Evolutionary conservation across 768 basidiomycete species (phyloP), one percentile per base, ranked within the genome.

Genomic region (Kwoniella newhampshirensis): DNA sequence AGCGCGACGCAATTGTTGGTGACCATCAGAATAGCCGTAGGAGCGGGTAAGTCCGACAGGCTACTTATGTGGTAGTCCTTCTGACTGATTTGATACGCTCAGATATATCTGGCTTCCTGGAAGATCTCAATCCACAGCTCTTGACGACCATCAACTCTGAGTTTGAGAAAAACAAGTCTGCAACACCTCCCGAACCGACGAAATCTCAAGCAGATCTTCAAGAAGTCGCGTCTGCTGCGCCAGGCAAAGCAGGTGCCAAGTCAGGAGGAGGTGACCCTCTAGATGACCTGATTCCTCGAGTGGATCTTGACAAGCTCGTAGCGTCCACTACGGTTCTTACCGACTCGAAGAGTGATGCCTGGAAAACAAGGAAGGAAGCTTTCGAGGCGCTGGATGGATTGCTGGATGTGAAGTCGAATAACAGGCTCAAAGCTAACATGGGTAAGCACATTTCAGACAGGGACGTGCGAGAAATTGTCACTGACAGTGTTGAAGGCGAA

Each of bases 291-390:
- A 94, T 96, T 75, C 96, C 96, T 25, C 85, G 96, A 26, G 88
- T 97, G 37, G 96, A 99, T 68, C 80, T 98, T 37, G 93, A 98
- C 64, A 81, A 83, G 51, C 77, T 99, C 23, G 79, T 98, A 51
- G 87, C 87, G 62, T 87, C 87, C 21, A 90, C 90, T 0, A 85
- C 86, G 4, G 87, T 93, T 44, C 77, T 96, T 15, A 81, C 85
- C 1, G 90, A 91, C 66, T 81, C 86, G 9, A 92, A 90, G 78
- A 94, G 86, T 65, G 93, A 94, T 62, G 86, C 91, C 0, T 99
- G 94, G 94, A 98, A 98, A 79, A 85, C 84, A 1, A 87, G 93
- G 78, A 99, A 99, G 75, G 94, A 97, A 68, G 92, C 89, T 2
- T 80, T 98, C 56, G 96, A 98, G 75, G 79, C 81, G 0, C 75